Evolutionary conservation across 768 basidiomycete species (phyloP).

Genomic region (Amanita muscaria): DNA sequence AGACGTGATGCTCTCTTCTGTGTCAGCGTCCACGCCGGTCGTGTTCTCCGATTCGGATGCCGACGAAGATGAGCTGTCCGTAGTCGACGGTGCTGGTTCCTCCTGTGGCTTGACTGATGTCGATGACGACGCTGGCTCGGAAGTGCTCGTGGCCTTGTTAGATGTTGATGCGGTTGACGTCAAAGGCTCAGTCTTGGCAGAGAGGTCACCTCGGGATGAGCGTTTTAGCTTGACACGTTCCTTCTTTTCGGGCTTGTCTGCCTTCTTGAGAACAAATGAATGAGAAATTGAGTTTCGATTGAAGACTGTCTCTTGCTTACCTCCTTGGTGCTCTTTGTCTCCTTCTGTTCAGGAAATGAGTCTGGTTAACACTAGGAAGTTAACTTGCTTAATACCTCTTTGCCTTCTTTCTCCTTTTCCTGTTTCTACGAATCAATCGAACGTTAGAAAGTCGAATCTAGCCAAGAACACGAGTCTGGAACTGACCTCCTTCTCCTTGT

Average conservation of each 20-base stretch:
- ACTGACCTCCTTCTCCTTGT: slow-evolving; percentile 34
- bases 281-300: slow-evolving; percentile 1
- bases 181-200: slow-evolving; percentile 22
- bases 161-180: slow-evolving; percentile 28
- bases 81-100: neutral
- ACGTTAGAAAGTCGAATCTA: slow-evolving; percentile 8
- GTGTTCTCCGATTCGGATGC: slow-evolving; percentile 53
- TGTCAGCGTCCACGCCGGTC: slow-evolving; percentile 62
- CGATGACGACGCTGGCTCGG: slow-evolving; percentile 18
- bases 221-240: slow-evolving; percentile 51
- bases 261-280: slow-evolving; percentile 8
- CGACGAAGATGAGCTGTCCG: slow-evolving; percentile 31
- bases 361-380: slow-evolving; percentile 14
- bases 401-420: slow-evolving; percentile 21
- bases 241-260: slow-evolving; percentile 31
- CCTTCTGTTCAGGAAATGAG: slow-evolving; percentile 26
- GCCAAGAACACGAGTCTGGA: neutral
- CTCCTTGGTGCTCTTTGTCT: slow-evolving; percentile 50
- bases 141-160: slow-evolving; percentile 12
- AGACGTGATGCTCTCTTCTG: slow-evolving; percentile 68
- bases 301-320: too few relatives aligned
- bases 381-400: slow-evolving; percentile 28
- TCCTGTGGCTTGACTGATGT: slow-evolving; percentile 17
- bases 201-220: slow-evolving; percentile 30
- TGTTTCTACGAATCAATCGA: slow-evolving; percentile 7